phyloP scores from a whole-genome alignment of 106 monocot genomes.

The Hemerocallis citrina region DNA sequence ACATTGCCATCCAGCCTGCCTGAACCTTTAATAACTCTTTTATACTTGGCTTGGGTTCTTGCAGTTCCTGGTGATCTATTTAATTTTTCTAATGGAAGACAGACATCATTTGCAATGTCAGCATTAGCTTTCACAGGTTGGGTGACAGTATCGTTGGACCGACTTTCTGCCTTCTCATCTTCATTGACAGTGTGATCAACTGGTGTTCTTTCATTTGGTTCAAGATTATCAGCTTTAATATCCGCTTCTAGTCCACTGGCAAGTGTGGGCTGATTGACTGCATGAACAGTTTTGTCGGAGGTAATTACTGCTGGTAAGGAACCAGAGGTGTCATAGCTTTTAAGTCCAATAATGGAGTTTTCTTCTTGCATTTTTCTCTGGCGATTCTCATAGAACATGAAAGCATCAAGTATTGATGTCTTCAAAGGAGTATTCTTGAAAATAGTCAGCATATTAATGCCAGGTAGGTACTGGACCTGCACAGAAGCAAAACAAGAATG shows the following conservation, averaged over 20 bases:
- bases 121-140: background rate
- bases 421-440: constrained; percentile 44
- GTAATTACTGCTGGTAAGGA: background rate
- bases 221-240: background rate
- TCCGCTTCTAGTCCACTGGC: background rate
- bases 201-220: background rate
- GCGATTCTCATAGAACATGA: constrained; percentile 19
- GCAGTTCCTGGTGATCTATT: background rate
- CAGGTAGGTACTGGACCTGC: constrained; percentile 45
- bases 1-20: background rate
- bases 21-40: background rate
- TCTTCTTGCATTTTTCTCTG: background rate
- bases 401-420: constrained; percentile 58
- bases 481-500: no score
- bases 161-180: background rate
- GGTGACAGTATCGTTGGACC: background rate
- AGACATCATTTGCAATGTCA: background rate
- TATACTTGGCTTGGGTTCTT: background rate
- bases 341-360: background rate
- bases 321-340: background rate
- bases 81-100: background rate
- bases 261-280: background rate
- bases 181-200: background rate
- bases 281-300: background rate
- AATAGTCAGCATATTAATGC: constrained; percentile 53